Evolutionary conservation across 2,329 filamentous ascomycete genomes (phyloP).

Genomic region (Neoascochyta sp.): DNA sequence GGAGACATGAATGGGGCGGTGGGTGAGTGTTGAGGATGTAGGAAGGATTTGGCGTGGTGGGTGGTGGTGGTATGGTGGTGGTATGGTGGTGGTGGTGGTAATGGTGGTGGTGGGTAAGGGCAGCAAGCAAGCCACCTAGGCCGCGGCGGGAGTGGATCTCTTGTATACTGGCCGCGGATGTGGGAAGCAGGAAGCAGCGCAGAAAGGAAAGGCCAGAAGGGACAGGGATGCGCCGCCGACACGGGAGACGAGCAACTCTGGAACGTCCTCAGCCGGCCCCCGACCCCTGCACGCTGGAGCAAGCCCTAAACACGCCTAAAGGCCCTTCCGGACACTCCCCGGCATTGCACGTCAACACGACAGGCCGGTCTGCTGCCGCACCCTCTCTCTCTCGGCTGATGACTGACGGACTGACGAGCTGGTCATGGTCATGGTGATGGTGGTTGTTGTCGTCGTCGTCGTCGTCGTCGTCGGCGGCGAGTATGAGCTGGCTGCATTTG

Average conservation of each 20-base stretch:
- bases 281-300: conserved; percentile 10
- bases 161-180: conserved; percentile 17
- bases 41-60: too few relatives aligned
- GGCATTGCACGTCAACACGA: conserved; percentile 20
- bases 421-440: neutral
- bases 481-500: neutral
- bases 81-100: conserved; percentile 1
- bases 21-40: conserved; percentile 1
- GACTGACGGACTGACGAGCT: conserved; percentile 3
- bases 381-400: conserved; percentile 13
- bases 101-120: neutral
- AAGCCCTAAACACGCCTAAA: conserved; percentile 12
- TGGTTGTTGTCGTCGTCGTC: neutral
- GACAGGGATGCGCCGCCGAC: conserved; percentile 13
- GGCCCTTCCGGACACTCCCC: conserved; percentile 16
- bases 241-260: conserved; percentile 15
- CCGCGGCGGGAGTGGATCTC: conserved; percentile 18
- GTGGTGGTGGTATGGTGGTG: conserved; percentile 2
- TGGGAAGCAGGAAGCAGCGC: conserved; percentile 11
- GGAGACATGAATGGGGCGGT: conserved; percentile 15
- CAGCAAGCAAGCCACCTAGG: conserved; percentile 2
- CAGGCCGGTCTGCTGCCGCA: conserved; percentile 3
- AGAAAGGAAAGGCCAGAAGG: conserved; percentile 14
- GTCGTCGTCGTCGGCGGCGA: conserved; percentile 1
- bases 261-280: conserved; percentile 15